Evolutionary conservation across 2,329 filamentous ascomycete species (phyloP).

Genomic region (Thelonectria rubi): DNA sequence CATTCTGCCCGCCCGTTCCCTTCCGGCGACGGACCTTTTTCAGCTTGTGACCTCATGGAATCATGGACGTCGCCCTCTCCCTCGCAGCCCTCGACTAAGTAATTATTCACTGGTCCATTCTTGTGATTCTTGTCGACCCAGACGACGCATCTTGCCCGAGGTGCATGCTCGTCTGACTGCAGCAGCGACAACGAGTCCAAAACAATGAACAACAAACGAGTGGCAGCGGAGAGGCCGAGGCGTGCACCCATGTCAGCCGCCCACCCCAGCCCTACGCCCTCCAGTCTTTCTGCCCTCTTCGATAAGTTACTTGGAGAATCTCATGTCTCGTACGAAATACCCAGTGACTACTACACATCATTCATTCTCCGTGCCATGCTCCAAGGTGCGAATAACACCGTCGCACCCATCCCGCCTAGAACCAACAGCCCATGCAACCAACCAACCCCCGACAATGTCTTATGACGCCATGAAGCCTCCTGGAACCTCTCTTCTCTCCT

Average conservation of each 20-base stretch:
- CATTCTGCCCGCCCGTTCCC: conserved; percentile 7
- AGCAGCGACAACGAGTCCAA: conserved; percentile 6
- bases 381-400: no score
- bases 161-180: conserved; percentile 20
- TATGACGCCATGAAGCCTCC: no score
- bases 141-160: conserved; percentile 1
- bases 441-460: no score
- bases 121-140: background rate
- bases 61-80: no score
- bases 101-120: no score
- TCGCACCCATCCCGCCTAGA: no score
- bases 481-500: no score
- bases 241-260: conserved; percentile 22
- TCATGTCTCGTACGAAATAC: conserved; percentile 1
- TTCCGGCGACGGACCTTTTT: conserved; percentile 11
- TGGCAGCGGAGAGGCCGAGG: conserved; percentile 17
- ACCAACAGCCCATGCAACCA: no score
- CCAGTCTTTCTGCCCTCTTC: background rate
- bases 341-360: no score
- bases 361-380: no score
- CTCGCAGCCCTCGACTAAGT: no score
- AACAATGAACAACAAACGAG: conserved; percentile 5
- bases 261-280: conserved; percentile 21
- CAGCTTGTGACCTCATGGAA: conserved; percentile 17
- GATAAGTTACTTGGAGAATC: background rate